These are phyloP conservation scores for Erysiphe pulchra DNA, from an alignment of 2,329 filamentous ascomycete species.

Conservation along the genomic window DNA sequence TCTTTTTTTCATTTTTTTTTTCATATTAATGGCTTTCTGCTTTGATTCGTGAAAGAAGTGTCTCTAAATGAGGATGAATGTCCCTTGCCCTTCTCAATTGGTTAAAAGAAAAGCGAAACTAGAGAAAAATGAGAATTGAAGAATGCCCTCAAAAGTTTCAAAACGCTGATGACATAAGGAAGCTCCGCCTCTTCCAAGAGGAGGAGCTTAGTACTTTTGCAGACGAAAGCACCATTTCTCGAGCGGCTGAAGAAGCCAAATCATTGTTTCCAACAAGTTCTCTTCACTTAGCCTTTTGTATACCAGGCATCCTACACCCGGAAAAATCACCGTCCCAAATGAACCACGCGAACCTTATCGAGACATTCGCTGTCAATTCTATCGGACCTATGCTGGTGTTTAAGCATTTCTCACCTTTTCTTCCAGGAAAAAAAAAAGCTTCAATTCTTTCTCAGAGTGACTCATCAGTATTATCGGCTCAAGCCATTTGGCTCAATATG, in stretches of 20 bases:
- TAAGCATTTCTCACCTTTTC: constrained; percentile 46
- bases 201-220: background rate
- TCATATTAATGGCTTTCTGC: no score
- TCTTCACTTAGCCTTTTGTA: constrained; percentile 40
- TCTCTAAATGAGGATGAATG: no score
- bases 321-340: constrained; percentile 48
- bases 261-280: constrained; percentile 27
- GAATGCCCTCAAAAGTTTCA: no score
- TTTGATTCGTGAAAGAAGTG: no score
- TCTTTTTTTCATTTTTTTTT: background rate
- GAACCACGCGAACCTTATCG: constrained; percentile 30
- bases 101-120: no score
- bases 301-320: constrained; percentile 46
- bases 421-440: constrained; percentile 28
- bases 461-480: constrained; percentile 18
- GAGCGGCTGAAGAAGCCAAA: constrained; percentile 25
- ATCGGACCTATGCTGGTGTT: constrained; percentile 50
- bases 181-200: background rate
- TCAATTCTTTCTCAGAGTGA: constrained; percentile 13
- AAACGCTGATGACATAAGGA: no score
- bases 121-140: no score
- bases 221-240: constrained; percentile 35
- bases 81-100: no score
- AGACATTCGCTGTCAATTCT: constrained; percentile 48
- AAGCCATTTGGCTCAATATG: constrained; percentile 47